Evolutionary conservation across 2,329 filamentous ascomycete genomes (phyloP).

Genomic region (Venturia asperata): DNA sequence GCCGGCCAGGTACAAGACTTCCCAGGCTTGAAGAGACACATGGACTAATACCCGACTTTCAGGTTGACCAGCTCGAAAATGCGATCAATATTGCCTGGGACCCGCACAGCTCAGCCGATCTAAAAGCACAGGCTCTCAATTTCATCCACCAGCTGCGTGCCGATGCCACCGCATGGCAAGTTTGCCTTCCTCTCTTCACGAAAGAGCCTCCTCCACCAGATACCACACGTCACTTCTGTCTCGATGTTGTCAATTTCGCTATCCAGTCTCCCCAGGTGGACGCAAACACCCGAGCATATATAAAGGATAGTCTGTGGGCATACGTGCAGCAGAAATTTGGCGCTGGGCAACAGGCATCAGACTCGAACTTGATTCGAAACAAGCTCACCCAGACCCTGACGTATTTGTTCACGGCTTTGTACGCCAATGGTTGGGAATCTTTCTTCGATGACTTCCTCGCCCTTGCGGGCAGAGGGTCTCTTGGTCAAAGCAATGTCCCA

Average conservation of each 20-base stretch:
- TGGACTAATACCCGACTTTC: not conserved
- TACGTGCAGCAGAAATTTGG: constrained; percentile 75
- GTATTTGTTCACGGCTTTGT: constrained; percentile 82
- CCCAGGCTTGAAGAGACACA: not conserved
- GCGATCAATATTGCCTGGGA: constrained; percentile 93
- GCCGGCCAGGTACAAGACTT: constrained; percentile 16
- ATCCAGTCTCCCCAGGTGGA: constrained; percentile 75
- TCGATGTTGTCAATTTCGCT: constrained; percentile 90
- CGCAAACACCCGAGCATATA: constrained; percentile 59
- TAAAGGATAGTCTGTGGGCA: constrained; percentile 73
- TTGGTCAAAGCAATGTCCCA: constrained; percentile 58
- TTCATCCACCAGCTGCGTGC: constrained; percentile 70
- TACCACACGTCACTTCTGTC: constrained; percentile 77
- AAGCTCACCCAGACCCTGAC: constrained; percentile 96
- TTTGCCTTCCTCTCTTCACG: constrained; percentile 79
- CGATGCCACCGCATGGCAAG: constrained; percentile 82
- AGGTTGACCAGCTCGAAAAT: constrained; percentile 64
- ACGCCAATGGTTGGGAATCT: constrained; percentile 75
- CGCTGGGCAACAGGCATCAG: constrained; percentile 50
- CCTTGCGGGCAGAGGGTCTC: constrained; percentile 54
- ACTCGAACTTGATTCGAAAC: constrained; percentile 78
- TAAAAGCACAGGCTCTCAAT: constrained; percentile 77
- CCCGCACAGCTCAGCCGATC: constrained; percentile 63
- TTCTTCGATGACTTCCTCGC: constrained; percentile 88
- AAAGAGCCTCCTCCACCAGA: constrained; percentile 69